Percentiles rank a stretch among this genome's conserved stretches.
These are phyloP conservation scores for Trichoderma atrobrunneum DNA, from an alignment of 2,329 filamentous ascomycete genomes.

Conservation along the genomic window DNA sequence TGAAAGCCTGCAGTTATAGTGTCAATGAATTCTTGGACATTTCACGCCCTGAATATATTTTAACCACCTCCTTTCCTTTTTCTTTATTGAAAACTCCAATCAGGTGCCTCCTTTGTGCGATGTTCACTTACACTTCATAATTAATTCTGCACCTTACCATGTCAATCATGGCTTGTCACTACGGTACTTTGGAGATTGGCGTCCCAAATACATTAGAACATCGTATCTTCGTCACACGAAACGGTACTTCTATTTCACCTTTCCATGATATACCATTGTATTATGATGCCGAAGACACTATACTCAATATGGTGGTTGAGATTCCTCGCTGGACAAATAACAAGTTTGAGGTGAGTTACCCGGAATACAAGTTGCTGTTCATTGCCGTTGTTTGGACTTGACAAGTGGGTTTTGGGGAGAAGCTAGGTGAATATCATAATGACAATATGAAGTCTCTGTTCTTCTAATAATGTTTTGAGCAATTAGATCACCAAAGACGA, in stretches of 20 bases:
- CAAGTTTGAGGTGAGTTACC: background rate
- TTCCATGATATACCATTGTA: background rate
- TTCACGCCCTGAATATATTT: too few species aligned
- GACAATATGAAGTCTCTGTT: background rate
- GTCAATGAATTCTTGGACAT: too few species aligned
- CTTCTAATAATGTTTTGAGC: background rate
- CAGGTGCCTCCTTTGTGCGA: too few species aligned
- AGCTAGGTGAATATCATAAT: background rate
- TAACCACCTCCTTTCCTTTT: too few species aligned
- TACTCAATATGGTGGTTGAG: background rate
- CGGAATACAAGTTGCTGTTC: background rate
- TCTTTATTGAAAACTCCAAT: too few species aligned
- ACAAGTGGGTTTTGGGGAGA: background rate
- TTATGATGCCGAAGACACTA: background rate
- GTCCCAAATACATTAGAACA: too few species aligned
- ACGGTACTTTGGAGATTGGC: too few species aligned
- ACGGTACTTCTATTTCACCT: background rate
- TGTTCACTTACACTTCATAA: too few species aligned
- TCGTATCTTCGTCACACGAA: background rate
- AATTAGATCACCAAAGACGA: background rate
- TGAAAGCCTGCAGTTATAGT: too few species aligned
- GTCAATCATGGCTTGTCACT: too few species aligned
- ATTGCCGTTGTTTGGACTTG: background rate
- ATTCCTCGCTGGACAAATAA: background rate
- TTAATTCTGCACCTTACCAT: too few species aligned